phyloP scores from a whole-genome alignment of 441 rosid species.

The Pelargonium myrrhifolium region DNA sequence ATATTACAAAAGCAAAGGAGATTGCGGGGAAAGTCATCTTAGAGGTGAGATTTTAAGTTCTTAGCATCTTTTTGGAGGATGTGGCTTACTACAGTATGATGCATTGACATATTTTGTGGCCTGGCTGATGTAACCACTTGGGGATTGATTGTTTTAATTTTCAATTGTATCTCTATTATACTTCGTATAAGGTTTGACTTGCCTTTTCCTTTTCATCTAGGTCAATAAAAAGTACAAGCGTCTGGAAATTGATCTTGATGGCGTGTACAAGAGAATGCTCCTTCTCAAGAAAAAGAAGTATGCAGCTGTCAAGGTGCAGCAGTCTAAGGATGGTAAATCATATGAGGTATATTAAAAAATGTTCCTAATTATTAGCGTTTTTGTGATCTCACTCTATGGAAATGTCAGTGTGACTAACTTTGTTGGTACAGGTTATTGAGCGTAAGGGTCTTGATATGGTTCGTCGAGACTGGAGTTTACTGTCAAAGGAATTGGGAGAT shows the following conservation, averaged over 20 bases:
- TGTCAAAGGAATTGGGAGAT: constrained; percentile 90
- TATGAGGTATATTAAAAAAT: constrained; percentile 50
- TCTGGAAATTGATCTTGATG: constrained; percentile 91
- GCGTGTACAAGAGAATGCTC: constrained; percentile 90
- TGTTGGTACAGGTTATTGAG: constrained; percentile 67
- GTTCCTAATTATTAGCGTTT: constrained; percentile 7
- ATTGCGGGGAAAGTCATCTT: constrained; percentile 75
- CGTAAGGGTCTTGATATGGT: constrained; percentile 99
- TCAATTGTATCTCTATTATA: constrained; percentile 5
- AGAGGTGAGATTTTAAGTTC: constrained; percentile 48
- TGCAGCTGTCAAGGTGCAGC: constrained; percentile 86
- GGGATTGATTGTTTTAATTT: constrained; percentile 5
- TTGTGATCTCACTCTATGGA: constrained; percentile 9
- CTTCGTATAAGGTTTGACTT: constrained; percentile 20
- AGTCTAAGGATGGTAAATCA: constrained; percentile 56
- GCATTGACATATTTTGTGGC: constrained; percentile 5
- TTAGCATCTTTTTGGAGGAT: neutral
- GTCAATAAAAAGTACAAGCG: constrained; percentile 89
- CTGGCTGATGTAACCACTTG: neutral
- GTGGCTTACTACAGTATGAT: neutral
- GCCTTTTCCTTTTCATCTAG: constrained; percentile 30
- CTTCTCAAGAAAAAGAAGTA: constrained; percentile 96
- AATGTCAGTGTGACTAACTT: constrained; percentile 23
- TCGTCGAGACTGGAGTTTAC: constrained; percentile 96
- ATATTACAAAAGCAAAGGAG: constrained; percentile 61